These are phyloP conservation scores for Hirsutella rhossiliensis DNA, from an alignment of 2,329 filamentous ascomycete genomes.

Conservation along the genomic window DNA sequence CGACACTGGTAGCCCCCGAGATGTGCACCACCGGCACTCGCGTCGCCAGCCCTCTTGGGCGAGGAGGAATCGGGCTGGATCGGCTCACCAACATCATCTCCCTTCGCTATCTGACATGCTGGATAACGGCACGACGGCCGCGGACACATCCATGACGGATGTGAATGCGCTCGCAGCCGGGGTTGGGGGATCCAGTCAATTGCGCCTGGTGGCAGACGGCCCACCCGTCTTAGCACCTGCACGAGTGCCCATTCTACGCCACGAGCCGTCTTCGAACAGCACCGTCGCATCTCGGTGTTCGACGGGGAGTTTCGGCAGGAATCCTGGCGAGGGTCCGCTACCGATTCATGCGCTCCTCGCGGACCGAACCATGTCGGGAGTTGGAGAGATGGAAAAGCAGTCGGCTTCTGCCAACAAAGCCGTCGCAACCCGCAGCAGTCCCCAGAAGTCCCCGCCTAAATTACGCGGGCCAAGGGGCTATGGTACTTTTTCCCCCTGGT, in stretches of 20 bases:
- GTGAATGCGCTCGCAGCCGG: not conserved
- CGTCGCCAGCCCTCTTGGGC: constrained; percentile 14
- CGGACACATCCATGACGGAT: constrained; percentile 7
- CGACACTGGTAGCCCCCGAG: constrained; percentile 18
- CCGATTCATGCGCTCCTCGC: constrained; percentile 43
- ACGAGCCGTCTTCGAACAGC: constrained; percentile 32
- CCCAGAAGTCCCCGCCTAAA: constrained; percentile 9
- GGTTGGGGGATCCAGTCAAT: not conserved
- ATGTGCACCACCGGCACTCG: constrained; percentile 14
- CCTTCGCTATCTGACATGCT: constrained; percentile 37
- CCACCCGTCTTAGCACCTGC: constrained; percentile 14
- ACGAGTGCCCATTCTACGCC: constrained; percentile 26
- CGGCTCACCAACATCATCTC: constrained; percentile 20
- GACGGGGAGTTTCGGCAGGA: constrained; percentile 21
- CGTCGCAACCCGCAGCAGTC: constrained; percentile 14
- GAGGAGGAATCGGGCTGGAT: constrained; percentile 5
- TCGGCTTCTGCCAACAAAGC: not conserved
- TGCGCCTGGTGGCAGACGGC: constrained; percentile 12
- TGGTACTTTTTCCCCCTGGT: constrained; percentile 16
- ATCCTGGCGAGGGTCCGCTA: constrained; percentile 35
- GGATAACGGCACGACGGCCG: constrained; percentile 18
- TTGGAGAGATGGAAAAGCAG: constrained; percentile 7
- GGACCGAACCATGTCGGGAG: constrained; percentile 18
- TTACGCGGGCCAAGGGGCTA: constrained; percentile 18
- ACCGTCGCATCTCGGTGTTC: constrained; percentile 30